A percentile compares a stretch with the other conserved stretches of the same genome.
Evolutionary conservation across 2,329 filamentous ascomycete genomes (phyloP).

Genomic region (Didymella arachidicola): DNA sequence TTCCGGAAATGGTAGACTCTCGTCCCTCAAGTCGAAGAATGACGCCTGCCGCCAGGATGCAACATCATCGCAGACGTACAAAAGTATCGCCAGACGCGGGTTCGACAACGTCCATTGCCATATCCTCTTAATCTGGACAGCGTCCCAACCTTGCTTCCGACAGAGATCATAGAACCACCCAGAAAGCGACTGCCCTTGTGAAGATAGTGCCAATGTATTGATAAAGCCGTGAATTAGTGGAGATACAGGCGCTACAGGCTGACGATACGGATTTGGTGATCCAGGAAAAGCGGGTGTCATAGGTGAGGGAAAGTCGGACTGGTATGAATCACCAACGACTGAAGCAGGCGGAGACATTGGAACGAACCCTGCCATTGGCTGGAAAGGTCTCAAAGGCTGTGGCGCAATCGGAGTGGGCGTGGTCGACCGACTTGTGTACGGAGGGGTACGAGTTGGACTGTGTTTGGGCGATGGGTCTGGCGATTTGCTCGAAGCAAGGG

Average conservation of each 20-base stretch:
- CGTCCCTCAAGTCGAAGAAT: conserved; percentile 50
- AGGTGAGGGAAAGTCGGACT: conserved; percentile 42
- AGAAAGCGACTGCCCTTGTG: conserved; percentile 49
- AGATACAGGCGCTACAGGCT: conserved; percentile 33
- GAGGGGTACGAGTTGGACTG: conserved; percentile 48
- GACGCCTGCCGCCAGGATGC: conserved; percentile 49
- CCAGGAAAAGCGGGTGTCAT: conserved; percentile 36
- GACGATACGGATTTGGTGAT: conserved; percentile 50
- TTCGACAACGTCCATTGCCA: conserved; percentile 54
- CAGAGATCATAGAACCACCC: conserved; percentile 49
- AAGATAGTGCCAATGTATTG: conserved; percentile 45
- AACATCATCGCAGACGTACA: conserved; percentile 51
- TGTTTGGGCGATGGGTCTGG: conserved; percentile 44
- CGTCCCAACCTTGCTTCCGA: conserved; percentile 48
- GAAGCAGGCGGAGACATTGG: conserved; percentile 44
- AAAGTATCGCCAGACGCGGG: conserved; percentile 48
- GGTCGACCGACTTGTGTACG: conserved; percentile 50
- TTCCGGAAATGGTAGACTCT: conserved; percentile 49
- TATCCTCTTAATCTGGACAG: conserved; percentile 44
- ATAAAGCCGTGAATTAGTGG: conserved; percentile 49
- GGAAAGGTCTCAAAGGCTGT: conserved; percentile 46
- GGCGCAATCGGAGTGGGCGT: conserved; percentile 49
- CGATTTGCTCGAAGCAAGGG: conserved; percentile 41
- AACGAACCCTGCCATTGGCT: conserved; percentile 45
- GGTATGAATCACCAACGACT: conserved; percentile 41